phyloP scores from a whole-genome alignment of 805 yeast species.

The Candida insectorum region DNA sequence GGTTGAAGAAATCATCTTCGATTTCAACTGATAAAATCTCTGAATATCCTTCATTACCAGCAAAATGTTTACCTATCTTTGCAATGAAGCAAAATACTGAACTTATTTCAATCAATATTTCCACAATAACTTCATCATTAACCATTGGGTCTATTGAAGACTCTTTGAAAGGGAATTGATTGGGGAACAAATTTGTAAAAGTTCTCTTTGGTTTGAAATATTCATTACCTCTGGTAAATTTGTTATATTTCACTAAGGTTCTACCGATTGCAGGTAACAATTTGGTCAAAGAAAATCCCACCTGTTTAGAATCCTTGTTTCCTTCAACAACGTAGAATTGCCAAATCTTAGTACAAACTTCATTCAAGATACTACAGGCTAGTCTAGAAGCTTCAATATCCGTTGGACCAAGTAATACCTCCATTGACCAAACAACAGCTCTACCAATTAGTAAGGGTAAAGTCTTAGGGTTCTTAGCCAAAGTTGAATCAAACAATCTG shows the following conservation, averaged over 20 bases:
- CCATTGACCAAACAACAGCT: conserved; percentile 55
- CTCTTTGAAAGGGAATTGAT: conserved; percentile 59
- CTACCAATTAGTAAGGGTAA: conserved; percentile 41
- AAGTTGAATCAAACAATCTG: conserved; percentile 45
- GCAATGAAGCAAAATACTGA: conserved; percentile 57
- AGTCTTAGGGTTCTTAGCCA: conserved; percentile 20
- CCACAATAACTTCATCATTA: conserved; percentile 65
- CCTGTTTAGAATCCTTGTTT: conserved; percentile 28
- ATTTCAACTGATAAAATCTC: conserved; percentile 32
- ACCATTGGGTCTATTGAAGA: conserved; percentile 71
- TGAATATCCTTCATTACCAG: conserved; percentile 41
- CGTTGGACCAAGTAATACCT: conserved; percentile 48
- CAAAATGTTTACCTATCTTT: conserved; percentile 43
- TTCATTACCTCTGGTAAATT: conserved; percentile 43
- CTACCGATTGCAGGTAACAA: conserved; percentile 52
- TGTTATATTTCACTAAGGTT: conserved; percentile 51
- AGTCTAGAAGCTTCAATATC: conserved; percentile 62
- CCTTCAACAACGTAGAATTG: conserved; percentile 26
- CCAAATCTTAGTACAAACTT: conserved; percentile 43
- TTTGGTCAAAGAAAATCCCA: conserved; percentile 49
- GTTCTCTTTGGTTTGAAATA: conserved; percentile 57
- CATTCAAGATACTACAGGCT: conserved; percentile 56
- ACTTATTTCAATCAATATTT: conserved; percentile 66
- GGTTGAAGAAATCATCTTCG: conserved; percentile 37
- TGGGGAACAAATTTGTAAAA: conserved; percentile 69